Conservation (phyloP, 2,329 filamentous ascomycete genomes). For the Sporothrix globosa region DNA sequence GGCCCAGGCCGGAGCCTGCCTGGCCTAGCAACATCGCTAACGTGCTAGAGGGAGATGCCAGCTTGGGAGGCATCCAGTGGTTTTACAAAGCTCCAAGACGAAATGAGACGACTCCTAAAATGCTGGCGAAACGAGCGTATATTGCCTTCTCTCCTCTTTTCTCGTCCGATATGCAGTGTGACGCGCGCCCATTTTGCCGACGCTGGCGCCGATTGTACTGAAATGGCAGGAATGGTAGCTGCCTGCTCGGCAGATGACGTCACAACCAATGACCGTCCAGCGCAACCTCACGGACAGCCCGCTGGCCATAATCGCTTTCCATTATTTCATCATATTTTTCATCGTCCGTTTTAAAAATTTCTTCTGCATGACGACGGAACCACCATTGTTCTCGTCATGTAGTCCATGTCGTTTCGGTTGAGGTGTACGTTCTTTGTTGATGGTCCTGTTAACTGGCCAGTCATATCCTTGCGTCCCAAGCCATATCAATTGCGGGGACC, state of each 20-base stretch:
- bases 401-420: neutral
- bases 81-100: neutral
- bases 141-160: neutral
- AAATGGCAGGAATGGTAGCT: conserved; percentile 1
- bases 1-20: neutral
- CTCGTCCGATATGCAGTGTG: neutral
- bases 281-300: neutral
- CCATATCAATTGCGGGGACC: neutral
- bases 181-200: conserved; percentile 20
- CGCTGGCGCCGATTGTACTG: neutral
- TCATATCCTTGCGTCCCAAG: neutral
- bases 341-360: no score
- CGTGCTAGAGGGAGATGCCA: conserved; percentile 13
- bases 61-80: conserved; percentile 19
- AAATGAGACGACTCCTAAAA: neutral
- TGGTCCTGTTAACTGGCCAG: neutral
- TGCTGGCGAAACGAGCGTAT: neutral
- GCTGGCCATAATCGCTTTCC: no score
- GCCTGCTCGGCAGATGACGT: conserved; percentile 29
- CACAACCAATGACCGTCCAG: conserved; percentile 28
- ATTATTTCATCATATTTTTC: neutral
- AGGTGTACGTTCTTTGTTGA: conserved; percentile 3
- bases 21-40: neutral
- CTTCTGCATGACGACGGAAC: neutral
- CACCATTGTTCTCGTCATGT: neutral